Base-by-base conservation (phyloP, 768 basidiomycete genomes). In the Cantharellus anzutake region DNA sequence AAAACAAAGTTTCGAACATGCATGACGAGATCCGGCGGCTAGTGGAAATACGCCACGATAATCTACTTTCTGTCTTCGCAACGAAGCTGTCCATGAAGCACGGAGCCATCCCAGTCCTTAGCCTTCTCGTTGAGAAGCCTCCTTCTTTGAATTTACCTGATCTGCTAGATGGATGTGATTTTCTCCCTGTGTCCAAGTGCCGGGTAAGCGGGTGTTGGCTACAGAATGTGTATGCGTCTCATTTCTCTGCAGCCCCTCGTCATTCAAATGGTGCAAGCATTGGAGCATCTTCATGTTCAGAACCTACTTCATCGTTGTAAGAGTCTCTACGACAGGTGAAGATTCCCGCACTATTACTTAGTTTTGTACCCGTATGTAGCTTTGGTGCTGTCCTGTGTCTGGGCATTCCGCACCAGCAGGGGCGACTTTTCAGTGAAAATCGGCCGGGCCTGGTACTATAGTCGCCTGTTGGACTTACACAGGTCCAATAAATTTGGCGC, bases 401-500 rank as follows among this genome's bases (percentile, higher is more conserved):
- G 20, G 20, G 20, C 20, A 29, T 29, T 29, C 20, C 20, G 20
- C 20, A 29, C 20, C 20, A 29, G 20, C 20, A 29, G 20, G 20
- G 20, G 20, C 20, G 20, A 29, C 20, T 29, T 29, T 29, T 29
- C 20, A 20, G 75, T 89, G 67, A 92, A 91, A 67, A 70, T 96
- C 2, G 78, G 80, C 20, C 82, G 82, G 63, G 80, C 81, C 2
- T 79, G 76, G 14, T 96, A 83, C 67, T 76, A 83, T 63, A 80
- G 80, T 3, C 78, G 78, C 0, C 73, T 97, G 40, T 72, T 83
- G 35, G 90, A 94, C 67, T 71, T 92, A 40, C 84, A 94, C 66
- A 75, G 81, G 16, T 94, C 92, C 2, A 90, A 96, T 65, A 79
- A 82, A 0, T 88, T 94, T 64, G 77, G 77, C 64, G 70, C 67